Evolutionary conservation across 768 basidiomycete species (phyloP), one percentile per base, ranked within the genome.

Genomic region (Pulveroboletus sp.): DNA sequence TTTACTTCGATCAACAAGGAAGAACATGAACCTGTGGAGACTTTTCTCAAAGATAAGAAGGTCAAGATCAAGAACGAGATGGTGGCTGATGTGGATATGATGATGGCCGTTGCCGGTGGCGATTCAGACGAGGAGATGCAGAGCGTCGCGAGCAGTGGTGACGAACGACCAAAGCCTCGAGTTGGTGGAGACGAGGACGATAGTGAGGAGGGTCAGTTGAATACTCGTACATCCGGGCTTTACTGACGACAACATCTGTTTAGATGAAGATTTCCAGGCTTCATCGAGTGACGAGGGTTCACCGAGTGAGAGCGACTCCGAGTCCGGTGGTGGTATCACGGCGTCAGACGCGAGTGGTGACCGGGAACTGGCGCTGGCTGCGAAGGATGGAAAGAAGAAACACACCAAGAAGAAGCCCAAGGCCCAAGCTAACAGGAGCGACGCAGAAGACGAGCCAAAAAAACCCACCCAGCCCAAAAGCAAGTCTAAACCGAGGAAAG

Each of bases 1-100:
- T 99, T 99, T 70, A 89, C 89, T 1, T 89, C 91, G 3, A 86
- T 99, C 69, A 89, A 89, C 70, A 97, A 95, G 71, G 95, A 97
- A 64, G 96, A 99, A 63, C 86, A 93, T 57, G 88, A 89, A 51
- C 77, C 81, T 13, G 87, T 90, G 30, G 89, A 93, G 61, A 75
- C 80, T 18, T 98, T 90, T 68, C 70, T 99, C 58, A 83, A 83
- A 60, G 84, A 87, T 27, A 95, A 96, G 77, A 94, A 93, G 69
- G 81, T 98, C 57, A 81, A 84, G 59, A 80, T 95, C 56, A 96
- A 96, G 81, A 95, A 92, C 68, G 93, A 95, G 79, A 92, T 93
- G 81, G 81, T 88, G 46, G 86, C 89, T 13, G 94, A 96, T 61
- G 84, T 84, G 17, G 84, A 93, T 62, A 72, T 89, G 54, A 75